phyloP scores from a whole-genome alignment of 1,284 basidiomycete genomes.

The Peniophora sp. region DNA sequence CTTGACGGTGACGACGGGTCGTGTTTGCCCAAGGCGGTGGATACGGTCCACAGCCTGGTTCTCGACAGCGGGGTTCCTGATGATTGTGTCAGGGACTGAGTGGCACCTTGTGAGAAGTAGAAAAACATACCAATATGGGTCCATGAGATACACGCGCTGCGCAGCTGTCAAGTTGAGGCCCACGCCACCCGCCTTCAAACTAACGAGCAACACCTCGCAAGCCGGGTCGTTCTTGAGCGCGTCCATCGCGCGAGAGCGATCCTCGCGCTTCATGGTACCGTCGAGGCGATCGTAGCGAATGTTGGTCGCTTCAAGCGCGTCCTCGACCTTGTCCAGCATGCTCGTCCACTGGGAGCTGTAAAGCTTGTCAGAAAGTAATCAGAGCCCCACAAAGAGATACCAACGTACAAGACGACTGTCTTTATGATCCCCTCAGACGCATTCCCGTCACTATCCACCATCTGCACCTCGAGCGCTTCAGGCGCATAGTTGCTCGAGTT shows the following conservation, averaged over 20 bases:
- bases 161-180: slow-evolving; percentile 93
- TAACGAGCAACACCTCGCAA: slow-evolving; percentile 91
- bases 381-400: slow-evolving; percentile 1
- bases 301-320: slow-evolving; percentile 73
- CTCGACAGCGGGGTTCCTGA: slow-evolving; percentile 93
- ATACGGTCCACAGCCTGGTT: slow-evolving; percentile 94
- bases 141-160: slow-evolving; percentile 88
- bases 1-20: slow-evolving; percentile 86
- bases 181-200: slow-evolving; percentile 94
- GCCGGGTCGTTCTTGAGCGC: slow-evolving; percentile 77
- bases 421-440: slow-evolving; percentile 59
- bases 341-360: slow-evolving; percentile 89
- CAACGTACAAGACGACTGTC: slow-evolving; percentile 85
- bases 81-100: not conserved
- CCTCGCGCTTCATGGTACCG: slow-evolving; percentile 94
- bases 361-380: slow-evolving; percentile 5
- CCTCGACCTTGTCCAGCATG: slow-evolving; percentile 94
- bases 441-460: slow-evolving; percentile 69
- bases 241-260: slow-evolving; percentile 86
- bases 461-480: slow-evolving; percentile 57
- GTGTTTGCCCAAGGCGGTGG: slow-evolving; percentile 90
- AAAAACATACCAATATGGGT: slow-evolving; percentile 79
- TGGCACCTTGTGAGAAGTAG: slow-evolving; percentile 1
- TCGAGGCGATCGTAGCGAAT: slow-evolving; percentile 90
- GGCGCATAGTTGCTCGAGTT: slow-evolving; percentile 83